Conservation (phyloP, 2,329 filamentous ascomycete species). For the Alternaria burnsii region DNA sequence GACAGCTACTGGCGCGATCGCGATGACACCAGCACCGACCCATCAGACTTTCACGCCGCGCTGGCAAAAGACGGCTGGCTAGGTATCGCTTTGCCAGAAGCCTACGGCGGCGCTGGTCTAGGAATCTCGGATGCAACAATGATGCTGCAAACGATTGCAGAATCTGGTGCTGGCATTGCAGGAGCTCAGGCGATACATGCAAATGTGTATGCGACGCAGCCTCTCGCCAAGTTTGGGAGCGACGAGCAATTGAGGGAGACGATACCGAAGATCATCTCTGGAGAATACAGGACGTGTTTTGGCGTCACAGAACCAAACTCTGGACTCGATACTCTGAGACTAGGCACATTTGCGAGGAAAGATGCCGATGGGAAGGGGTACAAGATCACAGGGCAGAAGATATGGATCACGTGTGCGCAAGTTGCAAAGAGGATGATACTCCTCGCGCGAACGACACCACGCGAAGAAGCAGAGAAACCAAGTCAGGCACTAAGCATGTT, state of each 20-base stretch:
- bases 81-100: slow-evolving; percentile 79
- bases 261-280: slow-evolving; percentile 75
- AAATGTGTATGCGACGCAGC: slow-evolving; percentile 78
- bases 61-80: slow-evolving; percentile 81
- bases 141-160: slow-evolving; percentile 85
- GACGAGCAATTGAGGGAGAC: slow-evolving; percentile 69
- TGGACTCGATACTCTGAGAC: slow-evolving; percentile 77
- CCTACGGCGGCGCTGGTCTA: slow-evolving; percentile 76
- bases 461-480: slow-evolving; percentile 72
- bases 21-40: slow-evolving; percentile 75
- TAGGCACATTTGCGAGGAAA: slow-evolving; percentile 59
- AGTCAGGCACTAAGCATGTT: slow-evolving; percentile 82
- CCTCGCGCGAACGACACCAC: slow-evolving; percentile 75
- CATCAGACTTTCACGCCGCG: slow-evolving; percentile 77
- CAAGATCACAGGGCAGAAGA: slow-evolving; percentile 78
- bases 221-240: slow-evolving; percentile 76
- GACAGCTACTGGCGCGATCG: slow-evolving; percentile 78
- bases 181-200: slow-evolving; percentile 67
- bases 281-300: slow-evolving; percentile 77
- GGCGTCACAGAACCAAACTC: slow-evolving; percentile 86
- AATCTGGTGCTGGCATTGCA: slow-evolving; percentile 82
- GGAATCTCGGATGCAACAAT: slow-evolving; percentile 84
- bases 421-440: slow-evolving; percentile 85
- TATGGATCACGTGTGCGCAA: slow-evolving; percentile 88
- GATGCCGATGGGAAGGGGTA: slow-evolving; percentile 66